Evolutionary conservation across 805 yeast genomes (phyloP).

Genomic region (Kockiozyma suomiensis): DNA sequence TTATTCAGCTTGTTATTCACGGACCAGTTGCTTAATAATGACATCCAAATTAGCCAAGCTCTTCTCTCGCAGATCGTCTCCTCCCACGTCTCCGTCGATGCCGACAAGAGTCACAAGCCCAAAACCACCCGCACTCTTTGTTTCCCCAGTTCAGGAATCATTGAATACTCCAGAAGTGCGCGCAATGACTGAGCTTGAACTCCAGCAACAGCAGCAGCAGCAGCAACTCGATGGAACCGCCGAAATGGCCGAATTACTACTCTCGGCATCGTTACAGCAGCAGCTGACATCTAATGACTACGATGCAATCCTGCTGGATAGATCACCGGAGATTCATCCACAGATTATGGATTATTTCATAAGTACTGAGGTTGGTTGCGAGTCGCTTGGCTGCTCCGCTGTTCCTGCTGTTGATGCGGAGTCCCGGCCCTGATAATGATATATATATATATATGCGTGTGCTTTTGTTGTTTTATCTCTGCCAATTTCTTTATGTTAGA

Average conservation of each 20-base stretch:
- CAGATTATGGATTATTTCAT: background rate
- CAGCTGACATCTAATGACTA: background rate
- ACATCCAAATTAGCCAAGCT: background rate
- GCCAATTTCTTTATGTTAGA: too few species aligned
- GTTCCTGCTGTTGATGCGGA: too few species aligned
- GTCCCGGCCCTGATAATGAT: too few species aligned
- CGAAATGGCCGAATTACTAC: background rate
- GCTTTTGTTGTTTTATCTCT: too few species aligned
- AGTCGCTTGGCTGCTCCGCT: too few species aligned
- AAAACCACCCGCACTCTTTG: too few species aligned
- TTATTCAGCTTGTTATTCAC: too few species aligned
- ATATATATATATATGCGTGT: too few species aligned
- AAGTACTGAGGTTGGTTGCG: too few species aligned
- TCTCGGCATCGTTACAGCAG: background rate
- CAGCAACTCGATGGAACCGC: background rate
- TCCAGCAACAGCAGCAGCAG: background rate
- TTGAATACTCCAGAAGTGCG: background rate
- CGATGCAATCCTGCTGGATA: conserved; percentile 3
- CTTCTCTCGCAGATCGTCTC: background rate
- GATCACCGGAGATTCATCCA: background rate
- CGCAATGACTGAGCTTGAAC: background rate
- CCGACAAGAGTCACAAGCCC: background rate
- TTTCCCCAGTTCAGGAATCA: too few species aligned
- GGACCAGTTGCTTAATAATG: background rate
- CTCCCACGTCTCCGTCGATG: background rate